These are phyloP conservation scores for Ustilago bromivora DNA, from an alignment of 1,284 basidiomycete species.

Conservation along the genomic window DNA sequence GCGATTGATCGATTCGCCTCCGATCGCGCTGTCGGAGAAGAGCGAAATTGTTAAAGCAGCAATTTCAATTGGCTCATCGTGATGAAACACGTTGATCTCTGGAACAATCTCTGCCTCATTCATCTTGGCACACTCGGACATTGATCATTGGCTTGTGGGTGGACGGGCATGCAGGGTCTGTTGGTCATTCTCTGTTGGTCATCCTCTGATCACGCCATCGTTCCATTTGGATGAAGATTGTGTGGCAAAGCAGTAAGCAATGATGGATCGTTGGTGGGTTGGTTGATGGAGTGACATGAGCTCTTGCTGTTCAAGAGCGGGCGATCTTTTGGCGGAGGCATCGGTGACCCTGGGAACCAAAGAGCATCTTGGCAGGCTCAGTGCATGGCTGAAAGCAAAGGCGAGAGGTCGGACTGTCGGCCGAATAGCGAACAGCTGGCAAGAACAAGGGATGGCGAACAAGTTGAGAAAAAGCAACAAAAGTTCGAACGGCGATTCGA, in stretches of 20 bases:
- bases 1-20: slow-evolving; percentile 1
- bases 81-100: neutral
- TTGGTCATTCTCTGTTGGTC: slow-evolving; percentile 2
- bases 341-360: neutral
- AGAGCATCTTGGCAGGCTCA: neutral
- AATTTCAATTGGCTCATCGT: neutral
- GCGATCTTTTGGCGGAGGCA: neutral
- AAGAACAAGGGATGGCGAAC: neutral
- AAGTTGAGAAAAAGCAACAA: neutral
- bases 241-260: slow-evolving; percentile 21
- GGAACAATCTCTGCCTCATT: neutral
- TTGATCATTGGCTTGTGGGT: slow-evolving; percentile 13
- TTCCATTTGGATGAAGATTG: slow-evolving; percentile 6
- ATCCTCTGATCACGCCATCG: slow-evolving; percentile 33
- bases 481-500: slow-evolving; percentile 4
- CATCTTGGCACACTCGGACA: neutral
- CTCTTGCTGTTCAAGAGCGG: neutral
- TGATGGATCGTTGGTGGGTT: neutral
- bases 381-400: neutral
- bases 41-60: neutral
- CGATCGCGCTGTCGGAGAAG: neutral
- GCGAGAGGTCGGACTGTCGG: neutral
- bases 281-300: neutral
- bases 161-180: slow-evolving; percentile 2
- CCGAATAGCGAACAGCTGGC: neutral